phyloP scores from a whole-genome alignment of 352 stramenopile species.

The Globisporangium mamillatum region DNA sequence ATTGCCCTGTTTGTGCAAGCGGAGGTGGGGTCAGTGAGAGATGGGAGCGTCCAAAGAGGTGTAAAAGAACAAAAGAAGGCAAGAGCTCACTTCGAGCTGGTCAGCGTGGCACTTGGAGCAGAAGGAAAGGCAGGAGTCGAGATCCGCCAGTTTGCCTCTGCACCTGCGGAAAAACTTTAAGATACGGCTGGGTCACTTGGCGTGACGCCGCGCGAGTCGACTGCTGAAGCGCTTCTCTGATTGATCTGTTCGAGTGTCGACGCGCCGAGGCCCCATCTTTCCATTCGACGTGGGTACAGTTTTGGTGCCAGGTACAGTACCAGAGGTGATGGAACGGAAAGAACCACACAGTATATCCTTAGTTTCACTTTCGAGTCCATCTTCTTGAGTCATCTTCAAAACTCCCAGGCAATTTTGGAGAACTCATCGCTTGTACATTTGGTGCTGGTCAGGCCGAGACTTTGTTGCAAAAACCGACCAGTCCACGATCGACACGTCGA shows the following conservation, averaged over 20 bases:
- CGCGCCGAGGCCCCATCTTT: conserved; percentile 1
- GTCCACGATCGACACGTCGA: not conserved
- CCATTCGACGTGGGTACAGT: not conserved
- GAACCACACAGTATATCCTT: not conserved
- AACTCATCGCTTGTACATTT: not conserved
- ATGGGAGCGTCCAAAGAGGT: not conserved
- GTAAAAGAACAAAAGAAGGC: not conserved
- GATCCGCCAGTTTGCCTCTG: too few relatives aligned
- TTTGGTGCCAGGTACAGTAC: not conserved
- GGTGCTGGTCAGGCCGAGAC: too few relatives aligned
- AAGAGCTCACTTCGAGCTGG: not conserved
- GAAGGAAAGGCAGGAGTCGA: too few relatives aligned
- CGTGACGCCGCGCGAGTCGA: conserved; percentile 9
- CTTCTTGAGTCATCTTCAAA: too few relatives aligned
- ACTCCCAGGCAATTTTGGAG: not conserved
- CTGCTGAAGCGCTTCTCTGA: conserved; percentile 14
- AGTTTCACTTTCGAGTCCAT: too few relatives aligned
- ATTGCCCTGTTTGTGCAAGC: too few relatives aligned
- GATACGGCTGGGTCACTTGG: not conserved
- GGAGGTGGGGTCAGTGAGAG: too few relatives aligned
- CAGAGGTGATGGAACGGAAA: not conserved
- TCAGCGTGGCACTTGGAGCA: not conserved
- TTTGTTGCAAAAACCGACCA: not conserved
- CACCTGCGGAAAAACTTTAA: not conserved
- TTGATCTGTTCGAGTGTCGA: conserved; percentile 11